Evolutionary conservation across 768 basidiomycete species (phyloP).

Genomic region (Tylopilus sp.): DNA sequence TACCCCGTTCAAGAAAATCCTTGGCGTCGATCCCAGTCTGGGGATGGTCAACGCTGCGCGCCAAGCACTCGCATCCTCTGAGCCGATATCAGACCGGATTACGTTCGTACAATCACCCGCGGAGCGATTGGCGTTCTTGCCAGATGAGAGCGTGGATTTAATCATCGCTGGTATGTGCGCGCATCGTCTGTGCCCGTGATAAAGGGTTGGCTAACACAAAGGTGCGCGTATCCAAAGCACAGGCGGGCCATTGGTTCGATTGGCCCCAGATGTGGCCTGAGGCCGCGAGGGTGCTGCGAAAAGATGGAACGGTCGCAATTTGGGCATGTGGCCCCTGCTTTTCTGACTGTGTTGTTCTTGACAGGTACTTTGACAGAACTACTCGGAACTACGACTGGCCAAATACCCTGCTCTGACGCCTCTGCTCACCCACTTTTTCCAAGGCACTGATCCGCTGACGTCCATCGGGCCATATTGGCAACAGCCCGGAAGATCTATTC

Average conservation of each 20-base stretch:
- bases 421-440: slow-evolving; percentile 59
- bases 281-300: slow-evolving; percentile 52
- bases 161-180: slow-evolving; percentile 53
- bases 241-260: slow-evolving; percentile 84
- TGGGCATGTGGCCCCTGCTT: slow-evolving; percentile 48
- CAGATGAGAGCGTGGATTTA: slow-evolving; percentile 60
- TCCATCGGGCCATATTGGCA: slow-evolving; percentile 76
- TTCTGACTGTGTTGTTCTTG: neutral
- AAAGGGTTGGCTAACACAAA: neutral
- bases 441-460: slow-evolving; percentile 49
- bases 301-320: slow-evolving; percentile 63
- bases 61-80: slow-evolving; percentile 11
- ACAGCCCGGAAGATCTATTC: slow-evolving; percentile 73
- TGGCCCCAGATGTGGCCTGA: slow-evolving; percentile 71
- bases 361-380: slow-evolving; percentile 34
- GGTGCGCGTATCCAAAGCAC: slow-evolving; percentile 42
- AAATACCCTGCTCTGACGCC: slow-evolving; percentile 54
- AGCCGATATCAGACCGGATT: too few species aligned
- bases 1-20: slow-evolving; percentile 51
- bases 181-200: too few species aligned
- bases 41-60: slow-evolving; percentile 65
- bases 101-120: slow-evolving; percentile 42
- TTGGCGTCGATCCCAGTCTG: slow-evolving; percentile 70
- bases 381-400: slow-evolving; percentile 73
- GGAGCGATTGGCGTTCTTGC: slow-evolving; percentile 52